Evolutionary conservation across 139 green algal species (phyloP).

Genomic region (Diplosphaera chodatii): DNA sequence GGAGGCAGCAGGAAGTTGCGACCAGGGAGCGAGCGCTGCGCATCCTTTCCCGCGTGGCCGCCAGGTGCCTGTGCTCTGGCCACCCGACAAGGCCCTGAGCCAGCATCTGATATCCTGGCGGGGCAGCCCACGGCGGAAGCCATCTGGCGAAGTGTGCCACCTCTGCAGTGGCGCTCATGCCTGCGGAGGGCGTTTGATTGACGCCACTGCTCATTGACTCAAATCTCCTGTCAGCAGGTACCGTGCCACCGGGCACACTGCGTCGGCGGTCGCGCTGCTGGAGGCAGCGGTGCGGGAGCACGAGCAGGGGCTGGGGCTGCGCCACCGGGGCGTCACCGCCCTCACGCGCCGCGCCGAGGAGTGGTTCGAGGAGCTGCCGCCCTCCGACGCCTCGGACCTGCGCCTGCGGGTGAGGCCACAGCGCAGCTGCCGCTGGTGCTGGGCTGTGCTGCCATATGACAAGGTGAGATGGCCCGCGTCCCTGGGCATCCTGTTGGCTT

Average conservation of each 20-base stretch:
- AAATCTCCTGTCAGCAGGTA: neutral
- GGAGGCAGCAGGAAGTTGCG: slow-evolving; percentile 25
- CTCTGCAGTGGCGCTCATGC: too few species aligned
- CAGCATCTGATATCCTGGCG: too few species aligned
- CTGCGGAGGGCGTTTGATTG: too few species aligned
- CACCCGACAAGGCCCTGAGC: too few species aligned
- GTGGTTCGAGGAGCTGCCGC: slow-evolving; percentile 3
- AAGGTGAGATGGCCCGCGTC: too few species aligned
- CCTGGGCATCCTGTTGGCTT: too few species aligned
- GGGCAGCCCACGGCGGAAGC: too few species aligned
- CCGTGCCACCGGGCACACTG: slow-evolving; percentile 9
- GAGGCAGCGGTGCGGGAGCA: slow-evolving; percentile 30
- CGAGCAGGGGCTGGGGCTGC: slow-evolving; percentile 17
- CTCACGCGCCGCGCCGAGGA: slow-evolving; percentile 11
- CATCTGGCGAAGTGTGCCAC: too few species aligned
- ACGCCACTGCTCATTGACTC: too few species aligned
- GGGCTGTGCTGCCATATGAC: too few species aligned
- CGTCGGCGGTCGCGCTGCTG: slow-evolving; percentile 26
- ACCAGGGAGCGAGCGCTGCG: slow-evolving; percentile 21
- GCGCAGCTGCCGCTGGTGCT: too few species aligned
- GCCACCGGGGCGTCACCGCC: slow-evolving; percentile 9
- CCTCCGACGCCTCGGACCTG: neutral
- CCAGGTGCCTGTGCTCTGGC: neutral
- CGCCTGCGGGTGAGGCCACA: slow-evolving; percentile 5
- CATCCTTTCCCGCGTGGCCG: slow-evolving; percentile 5